phyloP scores from a whole-genome alignment of 371 early-diverging fungal species.

The Coemansia sp. region DNA sequence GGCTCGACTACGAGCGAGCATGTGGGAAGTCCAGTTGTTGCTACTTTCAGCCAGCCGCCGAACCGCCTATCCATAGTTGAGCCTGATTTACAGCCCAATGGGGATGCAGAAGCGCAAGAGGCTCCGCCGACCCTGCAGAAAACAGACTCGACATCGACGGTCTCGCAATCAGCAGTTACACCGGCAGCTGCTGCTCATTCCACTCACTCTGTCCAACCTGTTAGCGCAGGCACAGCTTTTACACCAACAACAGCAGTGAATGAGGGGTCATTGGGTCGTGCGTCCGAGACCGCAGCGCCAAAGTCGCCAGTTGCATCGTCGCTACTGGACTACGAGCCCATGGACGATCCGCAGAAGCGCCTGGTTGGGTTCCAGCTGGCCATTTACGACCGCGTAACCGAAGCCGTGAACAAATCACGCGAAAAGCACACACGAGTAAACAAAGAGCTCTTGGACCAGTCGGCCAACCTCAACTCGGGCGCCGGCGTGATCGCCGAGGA shows the following conservation, averaged over 20 bases:
- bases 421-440: constrained; percentile 58
- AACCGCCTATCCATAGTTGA: not conserved
- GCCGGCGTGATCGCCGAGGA: constrained; percentile 62
- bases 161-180: not conserved
- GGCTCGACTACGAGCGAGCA: constrained; percentile 5
- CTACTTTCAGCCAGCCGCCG: not conserved
- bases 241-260: constrained; percentile 13
- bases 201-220: not conserved
- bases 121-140: constrained; percentile 3
- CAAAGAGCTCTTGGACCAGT: constrained; percentile 55
- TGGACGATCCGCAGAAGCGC: constrained; percentile 50
- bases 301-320: constrained; percentile 33
- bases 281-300: not conserved
- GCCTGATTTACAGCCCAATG: not conserved
- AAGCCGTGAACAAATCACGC: constrained; percentile 53
- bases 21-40: not conserved
- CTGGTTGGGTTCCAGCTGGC: constrained; percentile 57
- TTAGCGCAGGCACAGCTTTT: not conserved
- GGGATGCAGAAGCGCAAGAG: not conserved
- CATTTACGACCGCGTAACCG: constrained; percentile 53
- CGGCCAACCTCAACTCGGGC: constrained; percentile 63
- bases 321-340: constrained; percentile 46
- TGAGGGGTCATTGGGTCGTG: not conserved
- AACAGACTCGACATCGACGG: not conserved
- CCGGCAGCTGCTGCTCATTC: not conserved